Evolutionary conservation across 2,329 filamentous ascomycete species (phyloP), one percentile per base, ranked within the genome.

Genomic region (Apiospora kogelbergensis): DNA sequence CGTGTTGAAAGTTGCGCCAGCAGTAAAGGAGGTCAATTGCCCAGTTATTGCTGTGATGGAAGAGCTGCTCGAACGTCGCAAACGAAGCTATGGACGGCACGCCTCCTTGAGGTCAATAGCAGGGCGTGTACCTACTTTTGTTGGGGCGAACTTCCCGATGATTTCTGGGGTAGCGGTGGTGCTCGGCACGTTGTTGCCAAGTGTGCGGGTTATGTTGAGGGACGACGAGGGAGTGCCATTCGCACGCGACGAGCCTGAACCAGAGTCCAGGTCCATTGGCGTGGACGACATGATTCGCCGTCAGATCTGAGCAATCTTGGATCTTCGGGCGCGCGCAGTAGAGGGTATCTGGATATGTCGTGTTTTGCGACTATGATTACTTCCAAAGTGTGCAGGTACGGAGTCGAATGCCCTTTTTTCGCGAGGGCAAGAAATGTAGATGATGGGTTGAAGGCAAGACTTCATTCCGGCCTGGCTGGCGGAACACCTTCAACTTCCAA

Each of bases 81-180:
- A 45, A n/a, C 65, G 53, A 44, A 26, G 65, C 30, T 45, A 24
- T 13, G 22, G 15, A 6, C 57, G 68, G 63, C 68, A 44, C 24
- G 24, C 66, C 17, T 17, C 26, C 46, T 41, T 48, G 44, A 24
- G 17, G 57, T 40, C 44, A 53, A 68, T 22, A 45, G 20, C n/a
- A 4, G n/a, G n/a, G 33, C 57, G 44, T 9, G 45, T 65, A 60
- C 81, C 74, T 81, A 95, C 93, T 86, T 94, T 94, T 63, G 91
- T 91, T 9, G 95, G 93, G 66, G 93, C 87, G 78, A 93, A 97
- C 68, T 86, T 90, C 45, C 88, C 85, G 74, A 97, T 91, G 73
- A 96, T 86, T 76, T 97, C 93, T 75, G 89, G 86, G 68, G 97
- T 87, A 77, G 92, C 92, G 15, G 91, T 89, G 6, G 86, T 87